phyloP scores from a whole-genome alignment of 371 early-diverging fungal genomes.

The Mortierella sp. region DNA sequence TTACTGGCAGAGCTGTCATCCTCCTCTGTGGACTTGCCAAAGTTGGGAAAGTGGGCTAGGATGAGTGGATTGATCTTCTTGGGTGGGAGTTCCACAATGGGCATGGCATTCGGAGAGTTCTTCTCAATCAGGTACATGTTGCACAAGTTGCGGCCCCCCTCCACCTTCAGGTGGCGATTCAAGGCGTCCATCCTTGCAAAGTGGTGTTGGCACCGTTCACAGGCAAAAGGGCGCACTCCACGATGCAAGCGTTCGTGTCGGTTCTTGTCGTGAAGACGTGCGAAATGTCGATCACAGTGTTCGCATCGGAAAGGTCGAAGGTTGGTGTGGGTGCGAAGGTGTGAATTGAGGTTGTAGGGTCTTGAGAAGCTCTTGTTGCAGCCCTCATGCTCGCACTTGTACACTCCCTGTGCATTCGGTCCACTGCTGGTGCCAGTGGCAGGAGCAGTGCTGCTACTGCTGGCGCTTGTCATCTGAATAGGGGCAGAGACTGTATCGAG shows the following conservation, averaged over 20 bases:
- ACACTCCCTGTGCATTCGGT: conserved; percentile 12
- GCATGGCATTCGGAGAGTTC: conserved; percentile 37
- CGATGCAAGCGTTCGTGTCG: conserved; percentile 76
- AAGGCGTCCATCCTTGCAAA: conserved; percentile 86
- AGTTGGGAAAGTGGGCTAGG: conserved; percentile 35
- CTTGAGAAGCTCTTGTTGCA: conserved; percentile 76
- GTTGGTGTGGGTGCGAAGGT: conserved; percentile 74
- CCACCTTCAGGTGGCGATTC: conserved; percentile 63
- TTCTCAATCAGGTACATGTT: conserved; percentile 42
- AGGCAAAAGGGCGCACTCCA: conserved; percentile 69
- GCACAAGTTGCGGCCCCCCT: conserved; percentile 49
- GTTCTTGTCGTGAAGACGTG: conserved; percentile 84
- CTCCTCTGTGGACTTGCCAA: conserved; percentile 16
- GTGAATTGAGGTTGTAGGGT: conserved; percentile 78
- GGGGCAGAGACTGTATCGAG: no score
- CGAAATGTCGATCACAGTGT: conserved; percentile 68
- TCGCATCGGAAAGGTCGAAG: conserved; percentile 72
- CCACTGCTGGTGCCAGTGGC: conserved; percentile 3
- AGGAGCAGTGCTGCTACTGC: no score
- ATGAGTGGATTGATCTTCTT: conserved; percentile 53
- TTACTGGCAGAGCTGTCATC: conserved; percentile 3
- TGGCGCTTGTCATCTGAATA: neutral
- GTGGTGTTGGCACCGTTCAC: conserved; percentile 70
- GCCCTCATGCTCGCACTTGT: conserved; percentile 64
- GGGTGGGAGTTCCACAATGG: conserved; percentile 42